Evolutionary conservation across 257 asterid genomes (phyloP).

Genomic region (Primulina eburnea): DNA sequence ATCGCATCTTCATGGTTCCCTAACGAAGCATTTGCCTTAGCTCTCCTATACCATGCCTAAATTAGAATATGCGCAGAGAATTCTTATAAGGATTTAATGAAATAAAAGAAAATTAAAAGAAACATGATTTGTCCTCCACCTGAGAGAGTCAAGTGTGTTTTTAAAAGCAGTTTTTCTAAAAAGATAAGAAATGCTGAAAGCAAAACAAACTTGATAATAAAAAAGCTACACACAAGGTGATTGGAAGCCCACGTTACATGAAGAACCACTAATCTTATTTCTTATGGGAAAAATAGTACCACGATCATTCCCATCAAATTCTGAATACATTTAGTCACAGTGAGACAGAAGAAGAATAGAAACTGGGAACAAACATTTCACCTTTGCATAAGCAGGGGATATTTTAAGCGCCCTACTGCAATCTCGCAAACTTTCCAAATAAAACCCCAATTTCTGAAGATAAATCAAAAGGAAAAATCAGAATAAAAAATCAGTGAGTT

Average conservation of each 20-base stretch:
- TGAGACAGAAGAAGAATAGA: constrained; percentile 5
- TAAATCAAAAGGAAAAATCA: constrained; percentile 9
- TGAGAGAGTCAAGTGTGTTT: background rate
- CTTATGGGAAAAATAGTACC: background rate
- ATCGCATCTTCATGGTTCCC: constrained; percentile 62
- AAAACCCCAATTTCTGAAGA: constrained; percentile 74
- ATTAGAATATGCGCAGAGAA: constrained; percentile 23
- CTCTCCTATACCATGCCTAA: constrained; percentile 95
- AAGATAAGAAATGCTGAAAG: background rate
- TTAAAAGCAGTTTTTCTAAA: background rate
- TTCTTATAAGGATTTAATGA: constrained; percentile 13
- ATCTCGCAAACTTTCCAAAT: constrained; percentile 68
- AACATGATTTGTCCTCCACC: background rate
- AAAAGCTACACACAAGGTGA: background rate
- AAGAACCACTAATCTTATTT: constrained; percentile 13
- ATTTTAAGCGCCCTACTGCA: constrained; percentile 58
- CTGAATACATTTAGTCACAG: constrained; percentile 17
- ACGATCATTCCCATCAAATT: background rate
- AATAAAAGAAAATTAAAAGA: constrained; percentile 7
- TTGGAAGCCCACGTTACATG: background rate
- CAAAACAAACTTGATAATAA: background rate
- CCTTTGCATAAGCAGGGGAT: constrained; percentile 78
- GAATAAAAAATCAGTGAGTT: constrained; percentile 4
- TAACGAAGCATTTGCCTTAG: constrained; percentile 73
- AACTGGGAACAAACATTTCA: constrained; percentile 25